These are phyloP conservation scores for Dendryphion nanum DNA, from an alignment of 2,329 filamentous ascomycete species.

Conservation along the genomic window DNA sequence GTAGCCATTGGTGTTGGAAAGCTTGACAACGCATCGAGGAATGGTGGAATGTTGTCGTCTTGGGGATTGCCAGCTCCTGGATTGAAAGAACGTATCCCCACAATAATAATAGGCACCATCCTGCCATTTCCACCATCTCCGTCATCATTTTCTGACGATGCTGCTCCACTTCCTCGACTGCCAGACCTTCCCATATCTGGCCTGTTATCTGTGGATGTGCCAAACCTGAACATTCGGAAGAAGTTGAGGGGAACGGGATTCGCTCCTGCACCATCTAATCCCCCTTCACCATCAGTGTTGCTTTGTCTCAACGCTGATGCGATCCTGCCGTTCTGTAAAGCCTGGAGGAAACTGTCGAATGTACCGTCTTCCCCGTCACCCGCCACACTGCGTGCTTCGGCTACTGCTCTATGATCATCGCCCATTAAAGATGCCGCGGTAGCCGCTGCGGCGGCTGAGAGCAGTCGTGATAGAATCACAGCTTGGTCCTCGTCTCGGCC, in stretches of 20 bases:
- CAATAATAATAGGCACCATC: conserved; percentile 68
- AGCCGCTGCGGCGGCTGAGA: conserved; percentile 63
- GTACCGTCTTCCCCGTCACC: conserved; percentile 60
- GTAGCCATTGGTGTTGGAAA: conserved; percentile 46
- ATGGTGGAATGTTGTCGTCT: conserved; percentile 47
- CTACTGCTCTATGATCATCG: conserved; percentile 55
- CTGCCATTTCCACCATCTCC: conserved; percentile 48
- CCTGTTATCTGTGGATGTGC: conserved; percentile 44
- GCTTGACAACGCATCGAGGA: conserved; percentile 52
- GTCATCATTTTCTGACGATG: conserved; percentile 16
- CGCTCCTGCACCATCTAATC: conserved; percentile 33
- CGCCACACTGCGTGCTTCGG: conserved; percentile 55
- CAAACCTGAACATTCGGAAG: conserved; percentile 67
- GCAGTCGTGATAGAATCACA: conserved; percentile 58
- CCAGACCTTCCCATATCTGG: conserved; percentile 14
- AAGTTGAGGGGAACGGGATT: conserved; percentile 62
- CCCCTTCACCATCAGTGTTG: conserved; percentile 40
- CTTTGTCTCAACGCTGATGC: conserved; percentile 55
- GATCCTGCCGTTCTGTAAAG: conserved; percentile 59
- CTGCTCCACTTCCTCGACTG: conserved; percentile 23
- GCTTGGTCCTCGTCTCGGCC: conserved; percentile 60
- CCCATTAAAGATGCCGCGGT: conserved; percentile 65
- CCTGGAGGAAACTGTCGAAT: conserved; percentile 62
- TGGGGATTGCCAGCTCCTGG: conserved; percentile 48
- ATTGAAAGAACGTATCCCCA: conserved; percentile 66